phyloP scores from a whole-genome alignment of 1,284 basidiomycete species.

The Sanguinoderma infundibulare region DNA sequence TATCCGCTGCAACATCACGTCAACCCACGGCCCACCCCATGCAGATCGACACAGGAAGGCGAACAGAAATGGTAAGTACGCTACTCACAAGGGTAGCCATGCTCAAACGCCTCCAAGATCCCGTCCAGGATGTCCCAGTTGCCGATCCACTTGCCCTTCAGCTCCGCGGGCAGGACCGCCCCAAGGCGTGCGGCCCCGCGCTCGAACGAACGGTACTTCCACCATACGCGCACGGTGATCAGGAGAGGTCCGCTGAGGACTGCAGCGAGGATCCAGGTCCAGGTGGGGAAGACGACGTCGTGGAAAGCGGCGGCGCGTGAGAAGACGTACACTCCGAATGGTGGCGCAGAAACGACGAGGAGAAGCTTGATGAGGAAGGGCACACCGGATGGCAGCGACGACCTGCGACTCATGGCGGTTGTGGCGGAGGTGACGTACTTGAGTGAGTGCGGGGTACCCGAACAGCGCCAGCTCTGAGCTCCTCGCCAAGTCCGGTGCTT shows the following conservation, averaged over 20 bases:
- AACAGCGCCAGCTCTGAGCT: not conserved
- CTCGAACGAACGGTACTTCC: slow-evolving; percentile 11
- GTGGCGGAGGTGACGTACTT: not conserved
- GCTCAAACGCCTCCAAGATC: slow-evolving; percentile 17
- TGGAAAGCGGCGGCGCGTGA: slow-evolving; percentile 3
- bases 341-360: slow-evolving; percentile 14
- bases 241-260: slow-evolving; percentile 15
- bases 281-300: slow-evolving; percentile 9
- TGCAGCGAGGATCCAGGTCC: slow-evolving; percentile 17
- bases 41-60: no score
- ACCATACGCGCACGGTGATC: slow-evolving; percentile 13
- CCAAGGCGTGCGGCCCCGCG: slow-evolving; percentile 23
- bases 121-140: slow-evolving; percentile 23
- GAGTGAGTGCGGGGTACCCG: no score
- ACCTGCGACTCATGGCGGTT: slow-evolving; percentile 12
- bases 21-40: no score
- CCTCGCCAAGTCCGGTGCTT: not conserved
- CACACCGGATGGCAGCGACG: slow-evolving; percentile 19
- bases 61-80: not conserved
- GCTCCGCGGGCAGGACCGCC: slow-evolving; percentile 23
- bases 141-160: slow-evolving; percentile 21
- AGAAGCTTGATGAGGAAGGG: slow-evolving; percentile 20
- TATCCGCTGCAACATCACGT: slow-evolving; percentile 15
- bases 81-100: slow-evolving; percentile 28
- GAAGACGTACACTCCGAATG: slow-evolving; percentile 12